Conservation (phyloP, 2,329 filamentous ascomycete species). For the Aspergillus ustus region DNA sequence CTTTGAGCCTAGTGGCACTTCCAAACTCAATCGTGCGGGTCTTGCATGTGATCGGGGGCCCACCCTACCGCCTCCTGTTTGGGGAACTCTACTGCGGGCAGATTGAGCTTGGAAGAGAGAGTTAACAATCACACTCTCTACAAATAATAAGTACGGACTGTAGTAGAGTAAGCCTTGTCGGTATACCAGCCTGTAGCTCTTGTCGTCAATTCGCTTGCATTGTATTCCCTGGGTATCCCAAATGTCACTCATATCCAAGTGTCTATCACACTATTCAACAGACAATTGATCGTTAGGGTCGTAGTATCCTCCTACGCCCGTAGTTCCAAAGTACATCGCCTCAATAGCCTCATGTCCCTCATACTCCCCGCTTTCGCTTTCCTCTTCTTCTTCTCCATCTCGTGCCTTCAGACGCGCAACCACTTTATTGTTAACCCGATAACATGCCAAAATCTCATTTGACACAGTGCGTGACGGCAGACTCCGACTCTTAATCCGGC, state of each 20-base stretch:
- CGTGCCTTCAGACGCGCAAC: conserved; percentile 32
- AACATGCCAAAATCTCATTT: conserved; percentile 35
- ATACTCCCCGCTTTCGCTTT: conserved; percentile 28
- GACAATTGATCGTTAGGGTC: conserved; percentile 30
- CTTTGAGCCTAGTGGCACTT: conserved; percentile 1
- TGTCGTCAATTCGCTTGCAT: not conserved
- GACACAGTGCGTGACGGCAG: conserved; percentile 32
- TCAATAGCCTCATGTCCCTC: conserved; percentile 38
- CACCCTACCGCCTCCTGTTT: conserved; percentile 10
- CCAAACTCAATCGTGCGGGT: conserved; percentile 18
- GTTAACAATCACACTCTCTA: too few species aligned
- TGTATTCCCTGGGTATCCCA: not conserved
- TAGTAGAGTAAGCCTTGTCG: not conserved
- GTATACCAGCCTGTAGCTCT: not conserved
- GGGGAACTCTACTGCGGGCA: too few species aligned
- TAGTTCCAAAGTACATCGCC: conserved; percentile 28
- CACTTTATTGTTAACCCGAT: conserved; percentile 38
- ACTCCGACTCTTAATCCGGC: conserved; percentile 36
- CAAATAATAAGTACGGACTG: too few species aligned
- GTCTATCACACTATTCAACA: conserved; percentile 27
- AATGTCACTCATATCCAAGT: not conserved
- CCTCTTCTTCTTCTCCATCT: conserved; percentile 24
- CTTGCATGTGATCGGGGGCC: not conserved
- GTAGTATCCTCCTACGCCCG: conserved; percentile 23
- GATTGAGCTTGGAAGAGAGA: too few species aligned